Evolutionary conservation across 2,329 filamentous ascomycete genomes (phyloP).

Genomic region (Ceratocystis huliohia): DNA sequence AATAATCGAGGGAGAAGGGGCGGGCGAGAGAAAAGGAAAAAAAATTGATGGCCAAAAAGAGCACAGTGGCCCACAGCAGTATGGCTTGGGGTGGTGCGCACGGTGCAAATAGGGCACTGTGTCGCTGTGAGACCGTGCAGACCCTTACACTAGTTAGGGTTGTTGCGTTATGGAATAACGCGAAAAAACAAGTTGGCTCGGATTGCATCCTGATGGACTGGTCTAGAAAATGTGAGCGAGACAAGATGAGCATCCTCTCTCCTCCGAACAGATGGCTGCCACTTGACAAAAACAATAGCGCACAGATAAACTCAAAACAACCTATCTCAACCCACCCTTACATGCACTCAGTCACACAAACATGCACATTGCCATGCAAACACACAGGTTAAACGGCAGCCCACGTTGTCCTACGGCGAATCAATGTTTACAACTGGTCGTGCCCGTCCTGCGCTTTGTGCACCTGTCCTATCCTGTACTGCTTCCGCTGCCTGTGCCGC

Average conservation of each 20-base stretch:
- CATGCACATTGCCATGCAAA: neutral
- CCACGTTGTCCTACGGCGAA: neutral
- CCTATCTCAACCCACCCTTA: neutral
- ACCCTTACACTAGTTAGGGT: neutral
- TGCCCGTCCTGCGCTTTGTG: neutral
- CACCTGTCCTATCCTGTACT: neutral
- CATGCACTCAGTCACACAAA: neutral
- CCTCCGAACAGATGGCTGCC: neutral
- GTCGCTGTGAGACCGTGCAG: neutral
- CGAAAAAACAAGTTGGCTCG: neutral
- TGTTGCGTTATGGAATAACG: neutral
- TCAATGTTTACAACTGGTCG: neutral
- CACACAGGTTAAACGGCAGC: neutral
- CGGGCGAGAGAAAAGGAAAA: constrained; percentile 20
- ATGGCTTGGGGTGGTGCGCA: neutral
- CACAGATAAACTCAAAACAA: neutral
- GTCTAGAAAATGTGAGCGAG: neutral
- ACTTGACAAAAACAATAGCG: neutral
- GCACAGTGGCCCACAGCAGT: constrained; percentile 13
- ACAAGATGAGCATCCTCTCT: neutral
- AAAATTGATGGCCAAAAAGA: constrained; percentile 18
- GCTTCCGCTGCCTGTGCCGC: neutral
- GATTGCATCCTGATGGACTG: neutral
- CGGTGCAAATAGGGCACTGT: constrained; percentile 2
- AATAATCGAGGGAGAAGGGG: constrained; percentile 20